phyloP scores from a whole-genome alignment of 176 grass and related monocot species.

The Eragrostis nindensis region DNA sequence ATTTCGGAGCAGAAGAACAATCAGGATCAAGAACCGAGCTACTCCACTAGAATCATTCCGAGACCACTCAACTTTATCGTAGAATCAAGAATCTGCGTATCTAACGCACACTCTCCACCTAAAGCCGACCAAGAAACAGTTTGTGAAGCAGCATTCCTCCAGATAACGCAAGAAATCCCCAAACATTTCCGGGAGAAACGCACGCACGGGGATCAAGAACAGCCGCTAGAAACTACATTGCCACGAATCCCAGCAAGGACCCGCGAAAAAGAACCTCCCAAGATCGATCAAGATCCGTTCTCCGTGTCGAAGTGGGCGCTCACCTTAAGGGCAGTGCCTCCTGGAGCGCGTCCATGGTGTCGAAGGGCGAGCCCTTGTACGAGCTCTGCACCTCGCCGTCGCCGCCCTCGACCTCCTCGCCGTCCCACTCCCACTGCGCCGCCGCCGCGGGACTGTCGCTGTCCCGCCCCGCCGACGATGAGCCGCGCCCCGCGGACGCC shows the following conservation, averaged over 20 bases:
- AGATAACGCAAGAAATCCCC: slow-evolving; percentile 12
- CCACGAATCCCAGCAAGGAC: slow-evolving; percentile 26
- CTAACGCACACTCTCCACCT: background rate
- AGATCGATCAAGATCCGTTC: slow-evolving; percentile 41
- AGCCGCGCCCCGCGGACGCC: slow-evolving; percentile 51
- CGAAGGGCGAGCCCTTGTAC: slow-evolving; percentile 72
- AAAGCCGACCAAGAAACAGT: slow-evolving; percentile 37
- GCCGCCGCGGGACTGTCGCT: slow-evolving; percentile 59
- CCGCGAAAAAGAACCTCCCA: background rate
- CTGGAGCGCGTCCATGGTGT: slow-evolving; percentile 89
- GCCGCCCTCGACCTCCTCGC: slow-evolving; percentile 74
- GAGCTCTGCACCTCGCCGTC: slow-evolving; percentile 89
- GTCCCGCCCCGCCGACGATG: slow-evolving; percentile 65
- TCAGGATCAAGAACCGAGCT: slow-evolving; percentile 29
- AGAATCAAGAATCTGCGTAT: slow-evolving; percentile 15
- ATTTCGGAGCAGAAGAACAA: background rate
- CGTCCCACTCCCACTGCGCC: slow-evolving; percentile 59
- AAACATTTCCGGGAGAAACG: background rate
- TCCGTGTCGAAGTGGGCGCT: background rate
- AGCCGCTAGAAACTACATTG: slow-evolving; percentile 24
- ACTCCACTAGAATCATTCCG: slow-evolving; percentile 14
- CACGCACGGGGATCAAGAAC: slow-evolving; percentile 34
- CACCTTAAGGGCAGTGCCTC: slow-evolving; percentile 90
- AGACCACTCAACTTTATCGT: background rate
- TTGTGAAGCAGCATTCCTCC: background rate